phyloP scores from a whole-genome alignment of 352 stramenopile species.

The Globisporangium irregulare region DNA sequence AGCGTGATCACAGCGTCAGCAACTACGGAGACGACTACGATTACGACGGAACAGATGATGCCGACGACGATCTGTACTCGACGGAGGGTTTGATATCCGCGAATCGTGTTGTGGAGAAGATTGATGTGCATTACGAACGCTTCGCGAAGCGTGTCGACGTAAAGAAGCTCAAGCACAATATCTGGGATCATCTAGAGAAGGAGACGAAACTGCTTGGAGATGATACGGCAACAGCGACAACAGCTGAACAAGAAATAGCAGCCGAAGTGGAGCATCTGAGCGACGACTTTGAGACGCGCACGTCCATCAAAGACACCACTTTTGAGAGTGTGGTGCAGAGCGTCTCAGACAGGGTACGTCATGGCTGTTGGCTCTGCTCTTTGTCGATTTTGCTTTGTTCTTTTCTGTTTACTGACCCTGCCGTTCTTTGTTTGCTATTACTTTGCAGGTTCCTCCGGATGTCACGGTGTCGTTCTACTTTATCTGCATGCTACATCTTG shows the following conservation, averaged over 20 bases:
- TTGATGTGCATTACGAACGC: constrained; percentile 92
- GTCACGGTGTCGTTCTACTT: constrained; percentile 99
- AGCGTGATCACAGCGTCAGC: constrained; percentile 2
- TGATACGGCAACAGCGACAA: not conserved
- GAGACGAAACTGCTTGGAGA: constrained; percentile 30
- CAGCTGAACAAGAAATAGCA: not conserved
- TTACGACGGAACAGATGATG: constrained; percentile 21
- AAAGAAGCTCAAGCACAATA: constrained; percentile 94
- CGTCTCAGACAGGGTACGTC: constrained; percentile 74
- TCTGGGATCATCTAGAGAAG: constrained; percentile 88
- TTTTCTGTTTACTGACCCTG: constrained; percentile 10
- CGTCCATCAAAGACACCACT: constrained; percentile 35
- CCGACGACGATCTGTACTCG: constrained; percentile 45
- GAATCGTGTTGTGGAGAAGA: constrained; percentile 93
- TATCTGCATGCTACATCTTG: constrained; percentile 98
- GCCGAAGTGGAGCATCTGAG: constrained; percentile 16
- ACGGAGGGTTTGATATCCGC: constrained; percentile 71
- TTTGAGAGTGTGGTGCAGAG: constrained; percentile 92
- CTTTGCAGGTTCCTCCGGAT: constrained; percentile 84
- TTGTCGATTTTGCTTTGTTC: not conserved
- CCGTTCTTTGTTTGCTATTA: constrained; percentile 9
- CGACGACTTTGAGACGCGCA: constrained; percentile 16
- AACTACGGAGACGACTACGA: constrained; percentile 35
- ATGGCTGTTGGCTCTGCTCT: not conserved
- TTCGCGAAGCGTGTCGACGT: constrained; percentile 97